Percentiles rank a stretch among this genome's conserved stretches.
phyloP scores from a whole-genome alignment of 2,329 filamentous ascomycete species.

The Endothia cerciana region DNA sequence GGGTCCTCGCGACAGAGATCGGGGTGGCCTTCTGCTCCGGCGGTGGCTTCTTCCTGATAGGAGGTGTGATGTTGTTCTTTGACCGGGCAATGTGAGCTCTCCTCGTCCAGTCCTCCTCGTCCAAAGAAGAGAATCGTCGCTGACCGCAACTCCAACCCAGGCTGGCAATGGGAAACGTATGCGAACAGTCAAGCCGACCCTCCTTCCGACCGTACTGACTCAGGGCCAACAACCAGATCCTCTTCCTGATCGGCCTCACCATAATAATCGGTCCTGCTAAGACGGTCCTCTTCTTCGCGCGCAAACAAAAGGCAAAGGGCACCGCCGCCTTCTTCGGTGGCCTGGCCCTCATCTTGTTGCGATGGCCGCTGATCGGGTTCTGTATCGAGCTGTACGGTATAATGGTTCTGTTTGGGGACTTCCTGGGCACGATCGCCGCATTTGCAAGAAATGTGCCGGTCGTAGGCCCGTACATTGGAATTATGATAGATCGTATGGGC shows the following conservation, averaged over 20 bases:
- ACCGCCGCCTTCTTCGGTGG: conserved; percentile 86
- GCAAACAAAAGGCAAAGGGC: conserved; percentile 89
- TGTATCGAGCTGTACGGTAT: conserved; percentile 91
- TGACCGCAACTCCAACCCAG: conserved; percentile 46
- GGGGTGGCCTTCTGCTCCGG: conserved; percentile 97
- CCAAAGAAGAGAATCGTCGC: not conserved
- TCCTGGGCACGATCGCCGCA: conserved; percentile 86
- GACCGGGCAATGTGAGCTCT: conserved; percentile 83
- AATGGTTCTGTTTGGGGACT: conserved; percentile 91
- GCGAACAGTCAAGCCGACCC: conserved; percentile 30
- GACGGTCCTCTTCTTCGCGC: conserved; percentile 91
- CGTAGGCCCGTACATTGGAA: conserved; percentile 83
- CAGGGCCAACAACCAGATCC: conserved; percentile 65
- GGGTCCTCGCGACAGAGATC: conserved; percentile 67
- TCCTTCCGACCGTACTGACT: conserved; percentile 22
- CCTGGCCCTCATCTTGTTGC: conserved; percentile 81
- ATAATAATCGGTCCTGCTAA: conserved; percentile 94
- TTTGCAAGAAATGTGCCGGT: conserved; percentile 86
- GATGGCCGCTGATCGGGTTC: conserved; percentile 93
- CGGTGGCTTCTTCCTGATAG: conserved; percentile 91
- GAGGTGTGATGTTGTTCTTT: conserved; percentile 96
- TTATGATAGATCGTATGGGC: conserved; percentile 71
- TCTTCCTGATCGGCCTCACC: conserved; percentile 95
- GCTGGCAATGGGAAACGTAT: conserved; percentile 96
- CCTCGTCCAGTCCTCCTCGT: not conserved